Conservation (phyloP, 2,329 filamentous ascomycete species). For the Neofusicoccum cordaticola region DNA sequence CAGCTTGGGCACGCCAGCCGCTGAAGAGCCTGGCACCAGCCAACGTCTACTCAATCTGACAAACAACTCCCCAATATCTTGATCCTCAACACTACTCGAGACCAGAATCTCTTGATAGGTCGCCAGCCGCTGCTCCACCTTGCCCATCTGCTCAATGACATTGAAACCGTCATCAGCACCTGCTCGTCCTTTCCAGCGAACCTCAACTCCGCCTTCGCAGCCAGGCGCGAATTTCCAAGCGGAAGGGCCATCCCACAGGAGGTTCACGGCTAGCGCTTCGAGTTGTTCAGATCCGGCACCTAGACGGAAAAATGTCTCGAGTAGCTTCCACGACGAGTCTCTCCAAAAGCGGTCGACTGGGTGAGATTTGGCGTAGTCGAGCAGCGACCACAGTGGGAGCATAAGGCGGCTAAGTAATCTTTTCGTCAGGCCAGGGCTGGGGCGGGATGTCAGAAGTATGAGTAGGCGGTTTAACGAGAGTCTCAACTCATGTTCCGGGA, state of each 20-base stretch:
- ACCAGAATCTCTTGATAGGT: constrained; percentile 39
- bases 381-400: constrained; percentile 62
- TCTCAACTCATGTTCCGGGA: constrained; percentile 49
- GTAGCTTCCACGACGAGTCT: constrained; percentile 47
- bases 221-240: constrained; percentile 55
- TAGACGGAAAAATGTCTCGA: constrained; percentile 59
- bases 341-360: constrained; percentile 38
- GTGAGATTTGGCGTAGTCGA: constrained; percentile 48
- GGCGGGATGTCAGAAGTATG: constrained; percentile 60
- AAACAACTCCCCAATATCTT: constrained; percentile 59
- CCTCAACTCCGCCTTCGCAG: constrained; percentile 51
- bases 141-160: constrained; percentile 65
- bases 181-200: constrained; percentile 67
- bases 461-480: constrained; percentile 55
- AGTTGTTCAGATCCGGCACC: constrained; percentile 53
- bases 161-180: constrained; percentile 78
- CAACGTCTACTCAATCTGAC: constrained; percentile 58
- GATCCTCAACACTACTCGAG: constrained; percentile 52
- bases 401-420: constrained; percentile 59
- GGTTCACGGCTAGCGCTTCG: constrained; percentile 49
- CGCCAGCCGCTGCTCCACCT: constrained; percentile 27
- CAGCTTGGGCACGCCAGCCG: constrained; percentile 13
- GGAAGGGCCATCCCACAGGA: constrained; percentile 54
- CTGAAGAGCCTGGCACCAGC: constrained; percentile 41
- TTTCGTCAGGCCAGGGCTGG: constrained; percentile 63